Conservation (phyloP, 106 monocot genomes). For the Alisma plantagoaquatica region DNA sequence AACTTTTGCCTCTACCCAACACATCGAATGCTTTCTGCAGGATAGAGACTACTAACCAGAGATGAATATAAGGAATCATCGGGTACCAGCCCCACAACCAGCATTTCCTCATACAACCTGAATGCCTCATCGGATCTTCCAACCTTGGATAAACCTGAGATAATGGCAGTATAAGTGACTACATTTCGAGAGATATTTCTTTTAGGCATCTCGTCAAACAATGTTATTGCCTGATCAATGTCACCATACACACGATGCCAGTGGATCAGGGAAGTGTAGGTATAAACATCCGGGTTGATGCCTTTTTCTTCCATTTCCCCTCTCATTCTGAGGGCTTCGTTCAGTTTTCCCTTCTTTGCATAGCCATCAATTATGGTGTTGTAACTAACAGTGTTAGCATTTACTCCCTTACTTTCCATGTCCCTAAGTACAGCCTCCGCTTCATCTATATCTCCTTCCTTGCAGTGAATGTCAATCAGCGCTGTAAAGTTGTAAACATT, state of each 20-base stretch:
- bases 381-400: conserved; percentile 41
- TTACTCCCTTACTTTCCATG: conserved; percentile 40
- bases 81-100: conserved; percentile 47
- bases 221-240: conserved; percentile 37
- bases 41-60: conserved; percentile 70
- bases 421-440: conserved; percentile 49
- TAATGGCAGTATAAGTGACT: conserved; percentile 66
- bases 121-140: conserved; percentile 88
- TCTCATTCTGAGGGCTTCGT: conserved; percentile 54
- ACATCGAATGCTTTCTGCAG: conserved; percentile 1
- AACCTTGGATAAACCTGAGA: conserved; percentile 66
- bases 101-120: conserved; percentile 71
- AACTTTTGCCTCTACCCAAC: no score
- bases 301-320: conserved; percentile 83
- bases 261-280: conserved; percentile 70
- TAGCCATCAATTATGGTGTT: conserved; percentile 82
- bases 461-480: conserved; percentile 60
- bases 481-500: conserved; percentile 67
- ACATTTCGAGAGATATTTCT: conserved; percentile 25
- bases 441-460: conserved; percentile 60
- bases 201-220: conserved; percentile 70
- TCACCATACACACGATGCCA: conserved; percentile 65
- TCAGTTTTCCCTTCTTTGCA: conserved; percentile 59
- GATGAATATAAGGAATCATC: conserved; percentile 74
- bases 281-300: conserved; percentile 62